A percentile compares a stretch with the other conserved stretches of the same genome.
Conservation (phyloP, 2,329 filamentous ascomycete species). For the Tolypocladium album region DNA sequence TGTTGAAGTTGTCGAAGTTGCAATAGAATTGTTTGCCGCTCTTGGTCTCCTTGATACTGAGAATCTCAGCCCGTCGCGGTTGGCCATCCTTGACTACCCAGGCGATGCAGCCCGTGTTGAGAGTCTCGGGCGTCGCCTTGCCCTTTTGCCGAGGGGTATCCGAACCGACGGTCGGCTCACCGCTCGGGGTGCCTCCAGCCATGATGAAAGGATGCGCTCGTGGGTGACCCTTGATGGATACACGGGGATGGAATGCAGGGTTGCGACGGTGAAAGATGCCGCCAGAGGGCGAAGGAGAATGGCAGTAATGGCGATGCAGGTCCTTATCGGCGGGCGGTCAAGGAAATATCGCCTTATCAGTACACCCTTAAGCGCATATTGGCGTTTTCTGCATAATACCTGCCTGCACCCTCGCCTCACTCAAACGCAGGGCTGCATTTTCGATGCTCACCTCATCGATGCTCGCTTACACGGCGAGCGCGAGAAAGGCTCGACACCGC, state of each 20-base stretch:
- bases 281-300: background rate
- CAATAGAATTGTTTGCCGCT: slow-evolving; percentile 87
- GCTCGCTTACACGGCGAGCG: background rate
- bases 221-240: slow-evolving; percentile 12
- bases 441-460: background rate
- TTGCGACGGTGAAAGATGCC: background rate
- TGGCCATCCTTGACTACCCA: slow-evolving; percentile 64
- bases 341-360: background rate
- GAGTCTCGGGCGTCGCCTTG: slow-evolving; percentile 72
- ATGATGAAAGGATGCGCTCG: slow-evolving; percentile 32
- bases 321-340: background rate
- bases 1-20: slow-evolving; percentile 98
- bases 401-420: background rate
- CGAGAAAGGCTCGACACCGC: background rate
- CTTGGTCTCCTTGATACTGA: slow-evolving; percentile 87
- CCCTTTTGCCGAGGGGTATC: slow-evolving; percentile 58
- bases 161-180: slow-evolving; percentile 45
- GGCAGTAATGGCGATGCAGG: background rate
- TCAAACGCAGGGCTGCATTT: background rate
- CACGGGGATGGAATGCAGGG: background rate
- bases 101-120: slow-evolving; percentile 52
- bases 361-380: background rate
- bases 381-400: background rate
- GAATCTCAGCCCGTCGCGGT: slow-evolving; percentile 83
- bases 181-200: slow-evolving; percentile 36